Evolutionary conservation across 2,329 filamentous ascomycete genomes (phyloP).

Genomic region (Cladosporium colombiae): DNA sequence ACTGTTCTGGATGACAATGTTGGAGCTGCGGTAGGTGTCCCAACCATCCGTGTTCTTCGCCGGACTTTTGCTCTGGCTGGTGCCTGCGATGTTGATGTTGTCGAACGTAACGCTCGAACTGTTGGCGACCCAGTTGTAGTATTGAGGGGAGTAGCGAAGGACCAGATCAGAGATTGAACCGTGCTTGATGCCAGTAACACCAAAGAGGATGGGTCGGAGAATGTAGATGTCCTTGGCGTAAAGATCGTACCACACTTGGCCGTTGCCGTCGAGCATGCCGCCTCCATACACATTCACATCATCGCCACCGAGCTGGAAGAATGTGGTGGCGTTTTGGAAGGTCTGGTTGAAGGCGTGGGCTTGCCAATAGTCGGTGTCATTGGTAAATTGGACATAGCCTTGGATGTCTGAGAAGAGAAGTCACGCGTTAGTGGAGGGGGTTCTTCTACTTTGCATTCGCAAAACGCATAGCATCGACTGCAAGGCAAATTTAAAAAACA

Average conservation of each 20-base stretch:
- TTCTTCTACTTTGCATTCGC: not conserved
- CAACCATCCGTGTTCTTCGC: slow-evolving; percentile 61
- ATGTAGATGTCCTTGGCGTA: slow-evolving; percentile 60
- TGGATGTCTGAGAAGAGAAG: slow-evolving; percentile 51
- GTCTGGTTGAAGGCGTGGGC: slow-evolving; percentile 62
- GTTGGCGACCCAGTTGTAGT: slow-evolving; percentile 67
- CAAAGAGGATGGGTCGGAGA: slow-evolving; percentile 60
- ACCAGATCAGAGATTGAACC: slow-evolving; percentile 62
- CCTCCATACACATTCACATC: slow-evolving; percentile 70
- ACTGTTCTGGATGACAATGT: slow-evolving; percentile 68
- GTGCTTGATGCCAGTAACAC: slow-evolving; percentile 58
- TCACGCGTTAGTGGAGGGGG: slow-evolving; percentile 23
- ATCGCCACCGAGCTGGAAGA: slow-evolving; percentile 66
- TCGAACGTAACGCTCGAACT: slow-evolving; percentile 64
- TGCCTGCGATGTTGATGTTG: slow-evolving; percentile 61
- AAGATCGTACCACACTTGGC: slow-evolving; percentile 65
- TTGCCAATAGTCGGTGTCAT: slow-evolving; percentile 70
- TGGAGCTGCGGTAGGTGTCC: slow-evolving; percentile 61
- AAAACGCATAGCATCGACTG: not conserved
- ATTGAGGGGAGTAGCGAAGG: slow-evolving; percentile 62
- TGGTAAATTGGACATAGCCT: slow-evolving; percentile 63
- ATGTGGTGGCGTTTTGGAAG: slow-evolving; percentile 67
- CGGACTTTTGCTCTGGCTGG: slow-evolving; percentile 52
- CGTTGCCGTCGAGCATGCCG: slow-evolving; percentile 64
- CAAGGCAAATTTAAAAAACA: slow-evolving; percentile 23